Percentiles rank a stretch among this genome's conserved stretches.
Evolutionary conservation across 2,329 filamentous ascomycete genomes (phyloP).

Genomic region (Colletotrichum chrysophilum): DNA sequence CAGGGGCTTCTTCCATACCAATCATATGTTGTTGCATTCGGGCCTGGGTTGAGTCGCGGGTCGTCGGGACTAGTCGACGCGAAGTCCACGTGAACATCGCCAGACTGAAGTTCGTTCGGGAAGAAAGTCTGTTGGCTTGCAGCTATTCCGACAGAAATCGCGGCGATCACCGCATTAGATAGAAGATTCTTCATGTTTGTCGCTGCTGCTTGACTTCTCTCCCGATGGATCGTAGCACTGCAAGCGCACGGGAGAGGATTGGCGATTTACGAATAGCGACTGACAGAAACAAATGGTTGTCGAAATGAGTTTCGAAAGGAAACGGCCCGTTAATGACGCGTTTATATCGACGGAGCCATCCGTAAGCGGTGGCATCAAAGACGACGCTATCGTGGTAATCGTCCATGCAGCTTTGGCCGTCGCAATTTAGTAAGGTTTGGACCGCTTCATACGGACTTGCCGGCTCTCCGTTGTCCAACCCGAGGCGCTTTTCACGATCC

Average conservation of each 20-base stretch:
- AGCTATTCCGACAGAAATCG: neutral
- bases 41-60: neutral
- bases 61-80: neutral
- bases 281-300: fast-evolving
- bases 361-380: neutral
- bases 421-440: neutral
- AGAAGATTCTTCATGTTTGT: neutral
- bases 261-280: neutral
- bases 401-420: neutral
- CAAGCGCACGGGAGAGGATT: neutral
- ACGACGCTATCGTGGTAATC: neutral
- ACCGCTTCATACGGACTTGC: neutral
- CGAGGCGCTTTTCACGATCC: neutral
- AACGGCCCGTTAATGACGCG: neutral
- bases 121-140: neutral
- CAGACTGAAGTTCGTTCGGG: neutral
- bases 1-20: neutral
- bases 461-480: neutral
- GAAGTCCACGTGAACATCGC: neutral
- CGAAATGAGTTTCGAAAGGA: fast-evolving
- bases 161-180: neutral
- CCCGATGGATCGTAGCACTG: neutral
- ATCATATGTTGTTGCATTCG: neutral
- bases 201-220: neutral
- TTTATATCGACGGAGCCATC: neutral